Conservation (phyloP, 2,329 filamentous ascomycete genomes). For the Xenoacremonium recifei region DNA sequence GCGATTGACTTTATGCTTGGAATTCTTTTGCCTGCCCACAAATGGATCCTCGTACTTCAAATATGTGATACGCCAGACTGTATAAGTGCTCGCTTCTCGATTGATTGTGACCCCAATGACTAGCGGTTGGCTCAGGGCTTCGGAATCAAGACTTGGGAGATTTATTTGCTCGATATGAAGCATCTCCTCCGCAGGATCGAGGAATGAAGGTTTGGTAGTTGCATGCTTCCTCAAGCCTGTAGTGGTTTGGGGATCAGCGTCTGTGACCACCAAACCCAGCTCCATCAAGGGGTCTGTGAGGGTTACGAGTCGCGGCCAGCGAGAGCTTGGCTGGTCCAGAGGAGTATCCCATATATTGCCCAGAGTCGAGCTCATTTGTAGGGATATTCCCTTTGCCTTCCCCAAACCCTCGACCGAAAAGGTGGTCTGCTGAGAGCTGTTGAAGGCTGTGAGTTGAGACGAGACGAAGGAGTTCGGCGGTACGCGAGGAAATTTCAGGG, state of each 20-base stretch:
- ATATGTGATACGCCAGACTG: conserved; percentile 81
- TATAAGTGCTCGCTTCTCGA: conserved; percentile 71
- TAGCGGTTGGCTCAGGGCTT: conserved; percentile 48
- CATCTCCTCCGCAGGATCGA: conserved; percentile 78
- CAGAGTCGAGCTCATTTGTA: conserved; percentile 52
- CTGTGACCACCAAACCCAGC: conserved; percentile 75
- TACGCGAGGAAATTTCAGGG: conserved; percentile 57
- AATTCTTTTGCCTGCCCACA: conserved; percentile 44
- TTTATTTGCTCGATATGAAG: conserved; percentile 73
- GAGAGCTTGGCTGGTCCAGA: conserved; percentile 51
- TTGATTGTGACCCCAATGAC: conserved; percentile 81
- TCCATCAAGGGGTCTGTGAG: conserved; percentile 85
- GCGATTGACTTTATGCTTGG: conserved; percentile 46
- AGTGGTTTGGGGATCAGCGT: conserved; percentile 40
- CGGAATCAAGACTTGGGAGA: conserved; percentile 45
- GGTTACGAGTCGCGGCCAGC: conserved; percentile 75
- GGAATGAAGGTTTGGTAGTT: conserved; percentile 48
- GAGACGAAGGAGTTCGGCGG: conserved; percentile 84
- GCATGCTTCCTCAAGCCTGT: conserved; percentile 31
- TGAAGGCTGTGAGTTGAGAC: conserved; percentile 58
- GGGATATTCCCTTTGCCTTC: conserved; percentile 52
- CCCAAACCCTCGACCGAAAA: conserved; percentile 59
- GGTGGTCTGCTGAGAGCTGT: conserved; percentile 48
- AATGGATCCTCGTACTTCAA: conserved; percentile 64
- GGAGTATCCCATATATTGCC: conserved; percentile 59